Conservation (phyloP, 139 green algal genomes). For the Chlorella ohadii region DNA sequence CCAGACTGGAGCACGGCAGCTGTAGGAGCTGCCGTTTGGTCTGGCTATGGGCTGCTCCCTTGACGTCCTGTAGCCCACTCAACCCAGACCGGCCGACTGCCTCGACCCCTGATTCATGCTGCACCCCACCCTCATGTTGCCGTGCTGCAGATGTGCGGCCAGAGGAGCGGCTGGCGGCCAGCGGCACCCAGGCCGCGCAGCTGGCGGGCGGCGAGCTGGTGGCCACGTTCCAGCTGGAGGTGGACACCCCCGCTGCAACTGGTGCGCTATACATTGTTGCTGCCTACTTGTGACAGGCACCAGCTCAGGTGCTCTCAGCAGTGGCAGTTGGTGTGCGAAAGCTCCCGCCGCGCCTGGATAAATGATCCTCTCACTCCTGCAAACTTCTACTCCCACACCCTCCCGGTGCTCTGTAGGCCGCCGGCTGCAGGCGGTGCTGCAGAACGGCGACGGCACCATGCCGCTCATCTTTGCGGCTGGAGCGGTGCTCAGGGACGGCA, state of each 20-base stretch:
- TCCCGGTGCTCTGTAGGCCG: background rate
- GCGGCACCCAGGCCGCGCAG: background rate
- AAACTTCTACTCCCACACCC: too few species aligned
- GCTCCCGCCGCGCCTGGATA: too few species aligned
- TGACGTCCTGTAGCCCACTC: too few species aligned
- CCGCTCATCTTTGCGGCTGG: constrained; percentile 52
- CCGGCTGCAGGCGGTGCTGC: background rate
- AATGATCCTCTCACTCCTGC: too few species aligned
- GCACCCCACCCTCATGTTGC: background rate
- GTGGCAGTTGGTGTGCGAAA: too few species aligned
- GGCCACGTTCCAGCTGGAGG: constrained; percentile 17
- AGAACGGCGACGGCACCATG: background rate
- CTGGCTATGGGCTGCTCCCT: too few species aligned
- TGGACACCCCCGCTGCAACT: background rate
- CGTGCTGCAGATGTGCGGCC: background rate
- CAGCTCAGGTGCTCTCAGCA: too few species aligned
- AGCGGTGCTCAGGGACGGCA: background rate
- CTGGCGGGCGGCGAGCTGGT: background rate
- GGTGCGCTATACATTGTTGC: too few species aligned
- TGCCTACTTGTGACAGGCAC: too few species aligned
- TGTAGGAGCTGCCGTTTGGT: too few species aligned
- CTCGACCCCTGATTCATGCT: background rate
- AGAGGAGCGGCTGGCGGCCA: background rate
- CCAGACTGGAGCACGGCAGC: too few species aligned
- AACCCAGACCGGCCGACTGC: too few species aligned